Evolutionary conservation across 2,329 filamentous ascomycete species (phyloP).

Genomic region (Teratosphaeria nubilosa): DNA sequence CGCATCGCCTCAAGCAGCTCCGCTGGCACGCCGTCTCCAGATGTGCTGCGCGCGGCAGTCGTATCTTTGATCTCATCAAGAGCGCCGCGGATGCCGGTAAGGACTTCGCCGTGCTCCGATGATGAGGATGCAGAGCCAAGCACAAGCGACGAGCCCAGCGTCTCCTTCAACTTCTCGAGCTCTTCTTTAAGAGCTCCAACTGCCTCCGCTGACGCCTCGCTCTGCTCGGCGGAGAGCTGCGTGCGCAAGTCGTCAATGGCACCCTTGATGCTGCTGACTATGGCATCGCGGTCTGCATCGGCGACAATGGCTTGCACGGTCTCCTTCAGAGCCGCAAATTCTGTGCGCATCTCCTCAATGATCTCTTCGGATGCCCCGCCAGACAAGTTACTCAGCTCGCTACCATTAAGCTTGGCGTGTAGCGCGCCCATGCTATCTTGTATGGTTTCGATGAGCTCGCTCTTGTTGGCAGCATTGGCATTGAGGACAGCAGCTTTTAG

Average conservation of each 20-base stretch:
- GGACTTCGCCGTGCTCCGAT: constrained; percentile 18
- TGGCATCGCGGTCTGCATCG: constrained; percentile 43
- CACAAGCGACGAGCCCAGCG: constrained; percentile 33
- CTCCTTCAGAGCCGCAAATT: constrained; percentile 53
- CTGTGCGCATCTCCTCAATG: constrained; percentile 43
- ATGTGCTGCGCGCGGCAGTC: constrained; percentile 7
- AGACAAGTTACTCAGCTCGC: constrained; percentile 18
- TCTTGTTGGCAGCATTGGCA: constrained; percentile 46
- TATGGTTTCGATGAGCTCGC: constrained; percentile 52
- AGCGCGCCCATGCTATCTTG: constrained; percentile 41
- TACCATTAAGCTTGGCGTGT: constrained; percentile 34
- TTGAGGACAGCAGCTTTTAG: constrained; percentile 66
- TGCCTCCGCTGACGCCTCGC: constrained; percentile 31
- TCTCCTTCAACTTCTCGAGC: constrained; percentile 33
- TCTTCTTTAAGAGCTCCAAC: constrained; percentile 34
- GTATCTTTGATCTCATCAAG: constrained; percentile 33
- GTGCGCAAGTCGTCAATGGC: constrained; percentile 34
- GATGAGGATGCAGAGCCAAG: constrained; percentile 19
- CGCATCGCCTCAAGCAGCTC: constrained; percentile 45
- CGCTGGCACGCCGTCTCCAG: constrained; percentile 27
- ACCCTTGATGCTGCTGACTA: constrained; percentile 56
- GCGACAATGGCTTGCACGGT: constrained; percentile 44
- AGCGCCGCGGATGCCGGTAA: constrained; percentile 16
- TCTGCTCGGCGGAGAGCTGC: constrained; percentile 29
- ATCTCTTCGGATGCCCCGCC: constrained; percentile 34